phyloP scores from a whole-genome alignment of 1,139 yeast species.

The Wickerhamiella pararugosa region DNA sequence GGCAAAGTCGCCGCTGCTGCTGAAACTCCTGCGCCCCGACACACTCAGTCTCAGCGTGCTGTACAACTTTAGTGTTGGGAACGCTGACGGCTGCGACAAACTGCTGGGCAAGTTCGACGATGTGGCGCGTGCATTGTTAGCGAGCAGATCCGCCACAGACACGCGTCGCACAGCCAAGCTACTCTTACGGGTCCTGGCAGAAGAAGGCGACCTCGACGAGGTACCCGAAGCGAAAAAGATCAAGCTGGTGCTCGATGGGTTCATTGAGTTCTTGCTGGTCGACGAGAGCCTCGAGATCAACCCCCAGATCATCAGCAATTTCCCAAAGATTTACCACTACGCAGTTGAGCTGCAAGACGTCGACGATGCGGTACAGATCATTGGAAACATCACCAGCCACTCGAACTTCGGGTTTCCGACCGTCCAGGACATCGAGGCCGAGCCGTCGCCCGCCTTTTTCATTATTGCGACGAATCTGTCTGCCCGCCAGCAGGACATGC shows the following conservation, averaged over 20 bases:
- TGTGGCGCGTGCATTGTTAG: background rate
- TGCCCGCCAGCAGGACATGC: constrained; percentile 8
- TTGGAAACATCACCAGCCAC: constrained; percentile 17
- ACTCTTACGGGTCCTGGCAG: constrained; percentile 2
- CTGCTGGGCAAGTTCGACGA: constrained; percentile 4
- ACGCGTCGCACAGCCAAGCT: constrained; percentile 5
- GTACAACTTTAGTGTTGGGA: constrained; percentile 10
- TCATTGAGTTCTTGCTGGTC: constrained; percentile 11
- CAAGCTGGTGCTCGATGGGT: constrained; percentile 9
- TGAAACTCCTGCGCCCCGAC: constrained; percentile 8
- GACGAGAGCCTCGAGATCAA: constrained; percentile 11
- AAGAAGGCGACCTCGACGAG: constrained; percentile 1
- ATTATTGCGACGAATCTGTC: constrained; percentile 13
- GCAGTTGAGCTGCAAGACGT: constrained; percentile 6
- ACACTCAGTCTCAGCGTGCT: constrained; percentile 10
- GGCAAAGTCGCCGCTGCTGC: constrained; percentile 8
- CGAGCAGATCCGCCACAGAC: background rate
- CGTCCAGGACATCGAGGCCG: constrained; percentile 8
- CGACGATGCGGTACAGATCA: constrained; percentile 10
- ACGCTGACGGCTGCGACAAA: constrained; percentile 8
- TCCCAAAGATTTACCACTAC: constrained; percentile 8
- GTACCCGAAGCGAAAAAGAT: constrained; percentile 1
- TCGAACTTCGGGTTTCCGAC: constrained; percentile 11
- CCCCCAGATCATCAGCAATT: constrained; percentile 7
- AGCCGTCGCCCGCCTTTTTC: constrained; percentile 11